phyloP scores from a whole-genome alignment of 192 early-diverging fungal species.

The Coemansia sp. region DNA sequence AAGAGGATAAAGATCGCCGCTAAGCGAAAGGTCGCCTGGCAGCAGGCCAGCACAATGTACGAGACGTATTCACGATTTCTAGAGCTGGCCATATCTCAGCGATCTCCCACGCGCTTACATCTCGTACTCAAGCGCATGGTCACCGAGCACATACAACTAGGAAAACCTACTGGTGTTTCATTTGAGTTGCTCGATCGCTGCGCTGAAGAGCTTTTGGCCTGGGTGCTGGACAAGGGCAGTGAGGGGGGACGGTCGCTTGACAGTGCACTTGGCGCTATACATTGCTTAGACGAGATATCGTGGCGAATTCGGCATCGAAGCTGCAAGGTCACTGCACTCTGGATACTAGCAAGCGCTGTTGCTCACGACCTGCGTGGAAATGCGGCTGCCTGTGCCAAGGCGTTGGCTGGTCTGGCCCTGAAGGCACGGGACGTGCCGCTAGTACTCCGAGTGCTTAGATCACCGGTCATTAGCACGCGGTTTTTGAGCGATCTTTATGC shows the following conservation, averaged over 20 bases:
- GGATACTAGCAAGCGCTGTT: slow-evolving; percentile 15
- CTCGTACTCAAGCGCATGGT: slow-evolving; percentile 24
- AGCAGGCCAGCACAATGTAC: slow-evolving; percentile 16
- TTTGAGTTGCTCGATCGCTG: slow-evolving; percentile 17
- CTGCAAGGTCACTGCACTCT: slow-evolving; percentile 2
- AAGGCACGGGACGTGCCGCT: neutral
- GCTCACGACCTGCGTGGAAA: slow-evolving; percentile 8
- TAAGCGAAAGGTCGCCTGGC: slow-evolving; percentile 34
- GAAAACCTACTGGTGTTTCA: slow-evolving; percentile 12
- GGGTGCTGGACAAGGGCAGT: neutral
- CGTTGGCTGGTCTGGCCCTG: neutral
- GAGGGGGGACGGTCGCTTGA: neutral
- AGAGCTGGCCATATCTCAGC: slow-evolving; percentile 6
- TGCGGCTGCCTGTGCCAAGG: neutral
- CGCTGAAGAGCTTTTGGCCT: slow-evolving; percentile 3
- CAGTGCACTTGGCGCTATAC: neutral
- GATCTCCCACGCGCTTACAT: slow-evolving; percentile 5
- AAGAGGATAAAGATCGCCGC: slow-evolving; percentile 8
- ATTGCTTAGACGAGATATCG: slow-evolving; percentile 20
- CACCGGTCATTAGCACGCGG: neutral
- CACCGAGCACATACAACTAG: slow-evolving; percentile 5
- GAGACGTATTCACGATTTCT: slow-evolving; percentile 11
- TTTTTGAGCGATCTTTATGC: slow-evolving; percentile 5
- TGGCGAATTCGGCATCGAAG: slow-evolving; percentile 8
- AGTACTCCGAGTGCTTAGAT: neutral